A percentile compares a stretch with the other conserved stretches of the same genome.
phyloP scores from a whole-genome alignment of 2,329 filamentous ascomycete species.

The Hypoxylon sp. region DNA sequence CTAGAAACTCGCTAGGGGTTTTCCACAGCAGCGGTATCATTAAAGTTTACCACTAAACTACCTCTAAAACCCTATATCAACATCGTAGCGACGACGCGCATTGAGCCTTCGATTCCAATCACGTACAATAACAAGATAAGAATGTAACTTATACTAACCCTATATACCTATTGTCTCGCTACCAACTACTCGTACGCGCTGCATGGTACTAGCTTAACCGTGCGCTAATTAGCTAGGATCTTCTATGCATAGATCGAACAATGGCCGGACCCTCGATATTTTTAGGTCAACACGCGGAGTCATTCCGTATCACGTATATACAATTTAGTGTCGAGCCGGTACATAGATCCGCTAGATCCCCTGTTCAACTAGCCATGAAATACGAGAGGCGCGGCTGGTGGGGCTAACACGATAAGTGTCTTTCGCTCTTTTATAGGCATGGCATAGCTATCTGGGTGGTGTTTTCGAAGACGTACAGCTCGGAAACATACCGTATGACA shows the following conservation, averaged over 20 bases:
- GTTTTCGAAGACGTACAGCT: background rate
- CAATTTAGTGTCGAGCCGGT: background rate
- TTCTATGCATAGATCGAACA: background rate
- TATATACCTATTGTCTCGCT: background rate
- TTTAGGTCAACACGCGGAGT: background rate
- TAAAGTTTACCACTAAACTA: slow-evolving; percentile 7
- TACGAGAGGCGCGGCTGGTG: slow-evolving; percentile 19
- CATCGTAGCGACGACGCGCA: background rate
- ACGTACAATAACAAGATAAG: background rate
- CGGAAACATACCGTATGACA: background rate
- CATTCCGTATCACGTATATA: background rate
- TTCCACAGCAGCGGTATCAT: slow-evolving; percentile 9
- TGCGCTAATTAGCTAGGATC: background rate
- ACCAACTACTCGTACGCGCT: background rate
- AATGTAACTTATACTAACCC: background rate
- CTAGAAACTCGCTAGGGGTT: background rate
- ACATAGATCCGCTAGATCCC: background rate
- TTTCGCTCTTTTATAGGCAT: background rate
- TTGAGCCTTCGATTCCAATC: background rate
- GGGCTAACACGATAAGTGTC: slow-evolving; percentile 5
- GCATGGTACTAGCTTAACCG: background rate
- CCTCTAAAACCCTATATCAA: background rate
- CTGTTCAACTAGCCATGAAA: slow-evolving; percentile 3
- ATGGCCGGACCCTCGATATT: slow-evolving; percentile 10
- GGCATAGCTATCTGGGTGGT: background rate